Conservation (phyloP, 306 rosid species). For the Corylus avellana region DNA sequence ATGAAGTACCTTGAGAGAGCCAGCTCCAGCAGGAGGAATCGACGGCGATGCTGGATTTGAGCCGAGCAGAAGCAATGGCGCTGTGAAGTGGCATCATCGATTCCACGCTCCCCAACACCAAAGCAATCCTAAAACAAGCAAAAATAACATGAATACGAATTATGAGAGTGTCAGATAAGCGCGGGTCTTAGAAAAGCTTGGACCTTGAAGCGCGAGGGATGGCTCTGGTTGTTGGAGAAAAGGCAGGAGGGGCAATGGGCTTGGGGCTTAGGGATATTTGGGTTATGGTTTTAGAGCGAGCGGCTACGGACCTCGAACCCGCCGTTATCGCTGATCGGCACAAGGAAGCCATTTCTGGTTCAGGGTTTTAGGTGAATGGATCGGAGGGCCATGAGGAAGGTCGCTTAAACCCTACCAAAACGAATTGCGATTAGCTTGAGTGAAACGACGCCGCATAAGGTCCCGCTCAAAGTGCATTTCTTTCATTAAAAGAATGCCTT, state of each 20-base stretch:
- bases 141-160: neutral
- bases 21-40: slow-evolving; percentile 79
- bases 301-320: slow-evolving; percentile 49
- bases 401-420: slow-evolving; percentile 43
- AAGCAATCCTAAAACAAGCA: slow-evolving; percentile 43
- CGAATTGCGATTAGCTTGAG: neutral
- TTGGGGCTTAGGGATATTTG: slow-evolving; percentile 35
- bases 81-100: slow-evolving; percentile 90
- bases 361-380: neutral
- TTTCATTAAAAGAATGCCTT: too few species aligned
- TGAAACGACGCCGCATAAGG: slow-evolving; percentile 4
- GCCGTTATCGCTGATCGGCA: slow-evolving; percentile 68
- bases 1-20: slow-evolving; percentile 73
- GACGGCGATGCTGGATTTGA: slow-evolving; percentile 73
- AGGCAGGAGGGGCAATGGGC: slow-evolving; percentile 28
- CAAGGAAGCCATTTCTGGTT: slow-evolving; percentile 51
- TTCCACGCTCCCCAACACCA: slow-evolving; percentile 63
- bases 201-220: slow-evolving; percentile 61
- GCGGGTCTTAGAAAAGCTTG: neutral
- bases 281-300: slow-evolving; percentile 47
- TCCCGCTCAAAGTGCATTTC: too few species aligned
- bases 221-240: slow-evolving; percentile 47
- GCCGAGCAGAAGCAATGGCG: slow-evolving; percentile 81
- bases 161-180: neutral
- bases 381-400: neutral